These are phyloP conservation scores for Xylaria sp. DNA, from an alignment of 2,329 filamentous ascomycete species.

Conservation along the genomic window DNA sequence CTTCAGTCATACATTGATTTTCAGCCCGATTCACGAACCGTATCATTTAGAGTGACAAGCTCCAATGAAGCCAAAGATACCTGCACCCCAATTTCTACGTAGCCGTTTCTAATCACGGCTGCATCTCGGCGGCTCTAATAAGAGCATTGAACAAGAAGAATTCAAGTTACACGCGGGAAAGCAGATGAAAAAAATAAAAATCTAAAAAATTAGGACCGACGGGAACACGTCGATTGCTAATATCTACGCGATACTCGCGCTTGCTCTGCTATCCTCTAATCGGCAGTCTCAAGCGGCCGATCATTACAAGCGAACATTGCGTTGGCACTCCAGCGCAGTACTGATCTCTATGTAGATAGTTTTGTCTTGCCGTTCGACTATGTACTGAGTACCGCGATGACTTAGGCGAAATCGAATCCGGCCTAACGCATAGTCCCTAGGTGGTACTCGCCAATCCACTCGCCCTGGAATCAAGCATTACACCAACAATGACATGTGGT, in stretches of 20 bases:
- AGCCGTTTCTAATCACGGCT: constrained; percentile 29
- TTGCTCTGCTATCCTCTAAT: too few relatives aligned
- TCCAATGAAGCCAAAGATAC: constrained; percentile 16
- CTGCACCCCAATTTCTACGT: constrained; percentile 2
- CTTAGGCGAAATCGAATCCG: constrained; percentile 17
- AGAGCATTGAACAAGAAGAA: constrained; percentile 13
- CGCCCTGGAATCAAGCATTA: constrained; percentile 13
- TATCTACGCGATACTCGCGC: constrained; percentile 1
- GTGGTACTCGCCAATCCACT: constrained; percentile 12
- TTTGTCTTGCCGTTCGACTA: constrained; percentile 18
- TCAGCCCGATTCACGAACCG: background rate
- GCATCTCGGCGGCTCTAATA: constrained; percentile 34
- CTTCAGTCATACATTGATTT: constrained; percentile 8
- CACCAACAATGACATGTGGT: constrained; percentile 12
- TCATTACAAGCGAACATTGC: constrained; percentile 12
- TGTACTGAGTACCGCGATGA: constrained; percentile 3
- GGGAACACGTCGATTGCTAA: constrained; percentile 5
- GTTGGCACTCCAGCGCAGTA: constrained; percentile 12
- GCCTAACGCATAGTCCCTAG: constrained; percentile 8
- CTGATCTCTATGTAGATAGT: constrained; percentile 18
- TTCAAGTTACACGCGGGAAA: constrained; percentile 20
- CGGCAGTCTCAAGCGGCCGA: constrained; percentile 10
- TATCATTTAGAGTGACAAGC: constrained; percentile 13
- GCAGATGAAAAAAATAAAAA: background rate
- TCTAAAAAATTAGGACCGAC: constrained; percentile 10